Evolutionary conservation across 2,329 filamentous ascomycete genomes (phyloP), one percentile per base, ranked within the genome.

Genomic region (Ophiostoma himal-ulmi): DNA sequence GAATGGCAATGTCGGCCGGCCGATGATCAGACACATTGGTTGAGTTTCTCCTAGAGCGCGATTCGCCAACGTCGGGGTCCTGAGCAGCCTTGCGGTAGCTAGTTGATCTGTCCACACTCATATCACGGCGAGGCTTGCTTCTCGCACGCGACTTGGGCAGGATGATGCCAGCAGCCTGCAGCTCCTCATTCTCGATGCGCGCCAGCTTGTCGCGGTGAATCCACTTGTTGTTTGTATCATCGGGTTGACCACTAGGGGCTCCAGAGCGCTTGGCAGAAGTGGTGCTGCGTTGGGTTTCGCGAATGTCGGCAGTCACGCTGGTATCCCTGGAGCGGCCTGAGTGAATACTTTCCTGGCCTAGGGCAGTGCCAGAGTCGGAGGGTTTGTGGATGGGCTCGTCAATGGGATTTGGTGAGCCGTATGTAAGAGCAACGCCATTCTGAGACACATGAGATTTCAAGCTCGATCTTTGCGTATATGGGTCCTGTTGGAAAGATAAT

Each of bases 181-280:
- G 84, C 79, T 95, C 92, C 76, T 89, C 85, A 75, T 83, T 94
- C 80, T 95, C 92, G 75, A 94, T 95, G 77, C 87, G 87, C 70
- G 91, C 91, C 72, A 95, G 81, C 80, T 94, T 94, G 80, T 95
- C 92, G 70, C 92, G 84, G 77, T 95, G 92, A 75, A 95, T 94
- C 92, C 92, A 95, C 78, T 92, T 90, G 41, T 88, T 91, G 72
- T 87, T 84, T 72, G 90, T 88, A 44, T 83, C 80, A 44, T 83
- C 81, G 10, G 74, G 74, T 13, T 76, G 75, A 44, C 78, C 76
- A 30, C 74, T 71, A 44, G 74, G 70, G 54, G 78, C 75, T 34
- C 80, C 77, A 65, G 76, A 76, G 41, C 73, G 74, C 60, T 74
- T 76, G 70, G 62, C 20, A 36, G 34, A n/a, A 22, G 34, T 5